These are phyloP conservation scores for Exophiala calicioides DNA, from an alignment of 2,329 filamentous ascomycete genomes.

Conservation along the genomic window DNA sequence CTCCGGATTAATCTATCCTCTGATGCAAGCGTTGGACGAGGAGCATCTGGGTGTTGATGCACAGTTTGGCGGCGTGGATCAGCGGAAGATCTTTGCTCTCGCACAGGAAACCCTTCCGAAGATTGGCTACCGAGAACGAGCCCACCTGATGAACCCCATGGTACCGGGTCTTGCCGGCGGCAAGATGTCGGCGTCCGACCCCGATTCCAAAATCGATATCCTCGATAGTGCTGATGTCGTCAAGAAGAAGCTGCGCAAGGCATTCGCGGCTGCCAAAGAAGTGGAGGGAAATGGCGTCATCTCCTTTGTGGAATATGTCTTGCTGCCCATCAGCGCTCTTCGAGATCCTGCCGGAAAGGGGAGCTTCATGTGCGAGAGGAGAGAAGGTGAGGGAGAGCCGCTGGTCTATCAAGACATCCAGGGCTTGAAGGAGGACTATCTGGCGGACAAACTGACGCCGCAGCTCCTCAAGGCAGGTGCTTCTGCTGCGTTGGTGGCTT, in stretches of 20 bases:
- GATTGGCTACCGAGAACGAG: constrained; percentile 76
- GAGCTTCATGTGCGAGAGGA: constrained; percentile 66
- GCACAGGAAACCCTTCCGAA: constrained; percentile 83
- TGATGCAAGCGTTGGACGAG: constrained; percentile 90
- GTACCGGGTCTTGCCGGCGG: constrained; percentile 78
- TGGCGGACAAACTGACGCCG: constrained; percentile 77
- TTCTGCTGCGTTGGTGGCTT: constrained; percentile 61
- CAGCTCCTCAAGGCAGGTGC: constrained; percentile 87
- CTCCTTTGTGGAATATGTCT: constrained; percentile 81
- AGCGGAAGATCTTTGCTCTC: constrained; percentile 84
- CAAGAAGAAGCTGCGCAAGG: constrained; percentile 82
- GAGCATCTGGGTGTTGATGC: constrained; percentile 83
- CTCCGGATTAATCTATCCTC: constrained; percentile 75
- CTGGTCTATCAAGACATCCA: constrained; percentile 77
- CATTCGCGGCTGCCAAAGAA: constrained; percentile 71
- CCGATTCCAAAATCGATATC: constrained; percentile 89
- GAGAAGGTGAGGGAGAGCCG: constrained; percentile 66
- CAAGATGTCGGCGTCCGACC: constrained; percentile 65
- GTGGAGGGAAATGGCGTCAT: constrained; percentile 85
- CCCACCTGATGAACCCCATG: constrained; percentile 82
- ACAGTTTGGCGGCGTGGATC: constrained; percentile 83
- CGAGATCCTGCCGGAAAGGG: constrained; percentile 48
- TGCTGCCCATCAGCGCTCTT: constrained; percentile 75
- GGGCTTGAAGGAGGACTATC: constrained; percentile 77
- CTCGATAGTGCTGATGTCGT: constrained; percentile 75